Conservation (phyloP, 2,329 filamentous ascomycete genomes). For the Penicillium brasilianum region DNA sequence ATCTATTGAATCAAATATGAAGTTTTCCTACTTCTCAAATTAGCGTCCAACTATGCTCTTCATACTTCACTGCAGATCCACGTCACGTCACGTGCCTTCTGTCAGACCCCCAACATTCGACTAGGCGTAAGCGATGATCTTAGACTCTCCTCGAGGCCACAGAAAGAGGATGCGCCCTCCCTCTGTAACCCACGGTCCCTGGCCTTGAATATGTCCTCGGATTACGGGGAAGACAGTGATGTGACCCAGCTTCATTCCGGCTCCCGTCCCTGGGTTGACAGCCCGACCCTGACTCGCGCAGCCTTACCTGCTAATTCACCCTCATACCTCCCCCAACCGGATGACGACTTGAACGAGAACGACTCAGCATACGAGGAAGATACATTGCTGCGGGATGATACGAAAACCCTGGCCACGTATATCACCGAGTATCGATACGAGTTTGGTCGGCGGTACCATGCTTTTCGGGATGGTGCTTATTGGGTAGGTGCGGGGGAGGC, state of each 20-base stretch:
- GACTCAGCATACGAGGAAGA: conserved; percentile 30
- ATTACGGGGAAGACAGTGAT: conserved; percentile 3
- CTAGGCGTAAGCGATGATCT: background rate
- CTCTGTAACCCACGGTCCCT: background rate
- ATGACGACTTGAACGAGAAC: conserved; percentile 15
- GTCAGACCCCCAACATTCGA: background rate
- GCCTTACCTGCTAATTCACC: background rate
- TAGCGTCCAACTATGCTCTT: background rate
- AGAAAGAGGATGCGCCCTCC: conserved; percentile 3
- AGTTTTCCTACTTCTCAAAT: background rate
- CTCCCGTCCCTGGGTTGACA: background rate
- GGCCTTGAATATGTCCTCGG: conserved; percentile 7
- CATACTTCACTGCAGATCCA: background rate
- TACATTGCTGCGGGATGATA: conserved; percentile 30
- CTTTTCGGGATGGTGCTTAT: conserved; percentile 39
- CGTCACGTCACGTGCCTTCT: background rate
- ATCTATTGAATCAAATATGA: background rate
- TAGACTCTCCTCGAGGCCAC: background rate
- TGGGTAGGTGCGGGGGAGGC: conserved; percentile 19
- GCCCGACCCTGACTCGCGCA: background rate
- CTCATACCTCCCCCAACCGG: background rate
- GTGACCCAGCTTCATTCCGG: background rate
- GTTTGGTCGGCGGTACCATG: conserved; percentile 41
- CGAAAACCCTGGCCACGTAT: conserved; percentile 34
- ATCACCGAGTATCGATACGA: conserved; percentile 39